Evolutionary conservation across 202 grass and related monocot genomes (phyloP).

Genomic region (Brachypodium distachyon): DNA sequence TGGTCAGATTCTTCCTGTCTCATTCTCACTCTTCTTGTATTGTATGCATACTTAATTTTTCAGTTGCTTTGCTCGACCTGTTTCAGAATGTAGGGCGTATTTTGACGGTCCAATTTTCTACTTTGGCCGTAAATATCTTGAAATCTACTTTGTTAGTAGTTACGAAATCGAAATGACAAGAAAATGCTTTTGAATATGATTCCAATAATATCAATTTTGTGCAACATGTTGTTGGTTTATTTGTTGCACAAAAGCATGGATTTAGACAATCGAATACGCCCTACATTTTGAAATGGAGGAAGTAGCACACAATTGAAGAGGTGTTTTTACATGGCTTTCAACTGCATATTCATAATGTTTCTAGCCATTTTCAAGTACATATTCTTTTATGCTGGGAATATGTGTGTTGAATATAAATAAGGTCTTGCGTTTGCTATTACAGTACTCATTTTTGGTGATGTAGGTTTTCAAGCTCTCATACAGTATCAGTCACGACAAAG

Average conservation of each 20-base stretch:
- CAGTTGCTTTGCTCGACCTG: too few relatives aligned
- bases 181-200: too few relatives aligned
- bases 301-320: not conserved
- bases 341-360: not conserved
- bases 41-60: conserved; percentile 6
- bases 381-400: not conserved
- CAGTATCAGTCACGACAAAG: conserved; percentile 63
- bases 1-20: conserved; percentile 50
- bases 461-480: conserved; percentile 85
- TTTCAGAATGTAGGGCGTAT: too few relatives aligned
- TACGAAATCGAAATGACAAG: too few relatives aligned
- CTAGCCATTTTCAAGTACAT: conserved; percentile 6
- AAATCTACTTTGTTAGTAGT: too few relatives aligned
- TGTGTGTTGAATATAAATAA: not conserved
- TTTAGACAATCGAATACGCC: too few relatives aligned
- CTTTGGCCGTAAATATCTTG: too few relatives aligned
- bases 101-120: too few relatives aligned
- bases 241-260: too few relatives aligned
- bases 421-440: not conserved
- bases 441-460: not conserved
- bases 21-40: conserved; percentile 20
- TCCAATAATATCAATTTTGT: too few relatives aligned
- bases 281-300: too few relatives aligned
- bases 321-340: conserved; percentile 16
- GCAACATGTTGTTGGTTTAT: too few relatives aligned